phyloP scores from a whole-genome alignment of 345 rosid genomes.

The Moricandia arvensis region DNA sequence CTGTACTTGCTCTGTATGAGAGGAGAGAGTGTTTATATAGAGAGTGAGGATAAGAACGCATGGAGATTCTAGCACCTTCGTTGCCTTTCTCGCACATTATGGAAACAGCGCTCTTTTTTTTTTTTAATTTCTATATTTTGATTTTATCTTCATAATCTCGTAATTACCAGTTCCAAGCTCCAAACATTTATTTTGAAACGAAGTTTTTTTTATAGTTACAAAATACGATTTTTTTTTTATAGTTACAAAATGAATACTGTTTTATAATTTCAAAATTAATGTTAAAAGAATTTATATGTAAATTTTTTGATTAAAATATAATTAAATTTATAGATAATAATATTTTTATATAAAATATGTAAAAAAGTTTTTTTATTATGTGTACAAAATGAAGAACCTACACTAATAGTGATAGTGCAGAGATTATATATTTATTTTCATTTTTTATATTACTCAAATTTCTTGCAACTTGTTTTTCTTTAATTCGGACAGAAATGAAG shows the following conservation, averaged over 20 bases:
- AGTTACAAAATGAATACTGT: no score
- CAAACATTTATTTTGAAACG: no score
- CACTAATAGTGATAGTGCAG: background rate
- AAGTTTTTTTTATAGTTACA: no score
- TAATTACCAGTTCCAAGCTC: slow-evolving; percentile 21
- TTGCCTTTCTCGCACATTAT: slow-evolving; percentile 16
- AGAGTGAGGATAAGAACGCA: background rate
- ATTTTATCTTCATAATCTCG: background rate
- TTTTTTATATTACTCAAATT: background rate
- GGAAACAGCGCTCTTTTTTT: background rate
- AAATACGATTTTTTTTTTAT: no score
- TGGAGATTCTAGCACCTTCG: slow-evolving; percentile 10
- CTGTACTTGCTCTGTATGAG: background rate
- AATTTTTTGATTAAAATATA: no score
- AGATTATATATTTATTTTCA: background rate
- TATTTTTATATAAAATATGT: no score
- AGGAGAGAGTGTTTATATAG: slow-evolving; percentile 8
- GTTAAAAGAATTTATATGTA: no score
- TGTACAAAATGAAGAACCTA: no score
- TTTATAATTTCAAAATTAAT: no score
- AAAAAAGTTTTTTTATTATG: no score
- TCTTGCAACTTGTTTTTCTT: background rate
- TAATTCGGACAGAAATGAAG: background rate
- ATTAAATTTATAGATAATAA: no score
- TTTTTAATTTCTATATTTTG: background rate